phyloP scores from a whole-genome alignment of 2,329 filamentous ascomycete species.

The Botrytis deweyae region DNA sequence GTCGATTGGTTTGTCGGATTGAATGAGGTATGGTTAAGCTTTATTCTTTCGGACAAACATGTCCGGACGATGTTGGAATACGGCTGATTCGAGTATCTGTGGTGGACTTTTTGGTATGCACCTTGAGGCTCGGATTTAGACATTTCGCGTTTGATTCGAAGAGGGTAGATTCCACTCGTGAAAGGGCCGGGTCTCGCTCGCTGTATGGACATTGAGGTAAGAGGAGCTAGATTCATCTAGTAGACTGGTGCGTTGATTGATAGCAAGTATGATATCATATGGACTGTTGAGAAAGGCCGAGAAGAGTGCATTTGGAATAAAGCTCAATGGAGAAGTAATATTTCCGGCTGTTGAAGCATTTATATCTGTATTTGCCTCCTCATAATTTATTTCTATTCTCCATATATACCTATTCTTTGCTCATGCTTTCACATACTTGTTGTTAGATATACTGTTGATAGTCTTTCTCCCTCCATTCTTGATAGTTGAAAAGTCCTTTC shows the following conservation, averaged over 20 bases:
- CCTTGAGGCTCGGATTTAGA: not conserved
- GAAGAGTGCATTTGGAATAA: not conserved
- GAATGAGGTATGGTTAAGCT: not conserved
- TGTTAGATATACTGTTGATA: not conserved
- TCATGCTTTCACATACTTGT: not conserved
- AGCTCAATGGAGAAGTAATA: not conserved
- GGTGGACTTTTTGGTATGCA: not conserved
- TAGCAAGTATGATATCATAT: slow-evolving; percentile 11
- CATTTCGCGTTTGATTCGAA: not conserved
- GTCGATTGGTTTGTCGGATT: not conserved
- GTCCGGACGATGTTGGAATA: not conserved
- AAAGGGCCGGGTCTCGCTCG: not conserved
- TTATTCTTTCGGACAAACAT: not conserved
- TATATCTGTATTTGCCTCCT: not conserved
- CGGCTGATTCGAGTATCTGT: not conserved
- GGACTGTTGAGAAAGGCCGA: not conserved
- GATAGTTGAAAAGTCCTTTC: not conserved
- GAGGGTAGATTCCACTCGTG: not conserved
- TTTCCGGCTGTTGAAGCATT: not conserved
- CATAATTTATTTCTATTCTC: not conserved
- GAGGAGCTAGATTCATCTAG: not conserved
- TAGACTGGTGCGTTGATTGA: not conserved
- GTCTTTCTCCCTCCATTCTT: too few species aligned
- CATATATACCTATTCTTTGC: not conserved
- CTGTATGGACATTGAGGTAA: not conserved